phyloP scores from a whole-genome alignment of 1,284 basidiomycete genomes.

The Sanguinoderma infundibulare region DNA sequence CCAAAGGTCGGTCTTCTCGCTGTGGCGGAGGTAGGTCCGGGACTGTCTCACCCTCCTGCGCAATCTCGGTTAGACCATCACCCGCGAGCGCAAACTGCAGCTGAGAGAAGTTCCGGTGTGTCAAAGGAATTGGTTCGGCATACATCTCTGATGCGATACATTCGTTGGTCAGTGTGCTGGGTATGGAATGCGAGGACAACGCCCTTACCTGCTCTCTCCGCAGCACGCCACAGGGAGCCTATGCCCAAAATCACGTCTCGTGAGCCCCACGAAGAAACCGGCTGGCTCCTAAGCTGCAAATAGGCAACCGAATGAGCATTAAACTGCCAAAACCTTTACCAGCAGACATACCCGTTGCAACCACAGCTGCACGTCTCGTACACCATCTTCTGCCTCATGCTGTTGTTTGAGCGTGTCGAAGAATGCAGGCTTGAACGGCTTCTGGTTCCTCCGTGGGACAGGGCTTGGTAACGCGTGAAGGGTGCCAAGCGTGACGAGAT shows the following conservation, averaged over 20 bases:
- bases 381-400: slow-evolving; percentile 59
- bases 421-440: slow-evolving; percentile 77
- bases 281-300: slow-evolving; percentile 29
- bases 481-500: slow-evolving; percentile 77
- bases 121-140: slow-evolving; percentile 39
- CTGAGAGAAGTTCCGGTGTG: slow-evolving; percentile 59
- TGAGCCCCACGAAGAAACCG: slow-evolving; percentile 55
- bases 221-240: slow-evolving; percentile 61
- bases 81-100: slow-evolving; percentile 47
- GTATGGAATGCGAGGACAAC: neutral
- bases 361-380: slow-evolving; percentile 64
- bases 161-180: neutral
- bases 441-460: slow-evolving; percentile 78
- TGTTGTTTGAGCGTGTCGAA: slow-evolving; percentile 62
- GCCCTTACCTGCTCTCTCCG: slow-evolving; percentile 27
- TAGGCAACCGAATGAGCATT: neutral
- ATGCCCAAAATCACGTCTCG: slow-evolving; percentile 59
- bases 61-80: slow-evolving; percentile 38
- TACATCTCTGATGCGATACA: neutral
- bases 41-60: slow-evolving; percentile 41
- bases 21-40: slow-evolving; percentile 32
- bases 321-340: too few relatives aligned
- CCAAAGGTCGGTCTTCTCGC: slow-evolving; percentile 23
- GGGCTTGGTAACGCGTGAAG: slow-evolving; percentile 88
- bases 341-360: slow-evolving; percentile 38